Conservation (phyloP, 1,284 basidiomycete genomes). For the Salmacisia buchloeana region DNA sequence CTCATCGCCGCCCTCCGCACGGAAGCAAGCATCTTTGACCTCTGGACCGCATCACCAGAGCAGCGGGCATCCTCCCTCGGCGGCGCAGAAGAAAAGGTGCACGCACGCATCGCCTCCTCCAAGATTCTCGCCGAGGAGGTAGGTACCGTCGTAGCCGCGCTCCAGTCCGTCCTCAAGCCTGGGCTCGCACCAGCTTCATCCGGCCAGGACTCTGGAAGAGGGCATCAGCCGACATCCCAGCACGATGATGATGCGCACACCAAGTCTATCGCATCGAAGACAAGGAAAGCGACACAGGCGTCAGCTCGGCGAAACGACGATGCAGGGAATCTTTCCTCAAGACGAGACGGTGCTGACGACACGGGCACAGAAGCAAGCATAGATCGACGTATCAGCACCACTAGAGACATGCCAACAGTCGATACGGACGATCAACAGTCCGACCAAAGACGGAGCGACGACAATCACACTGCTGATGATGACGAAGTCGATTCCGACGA, state of each 20-base stretch:
- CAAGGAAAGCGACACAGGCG: constrained; percentile 4
- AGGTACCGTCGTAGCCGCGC: constrained; percentile 56
- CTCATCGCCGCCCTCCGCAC: neutral
- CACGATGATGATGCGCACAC: too few species aligned
- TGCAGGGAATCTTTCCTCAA: too few species aligned
- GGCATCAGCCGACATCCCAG: too few species aligned
- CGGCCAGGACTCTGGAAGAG: too few species aligned
- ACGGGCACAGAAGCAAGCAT: too few species aligned
- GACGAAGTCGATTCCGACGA: constrained; percentile 27
- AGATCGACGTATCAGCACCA: too few species aligned
- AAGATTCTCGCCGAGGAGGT: constrained; percentile 67
- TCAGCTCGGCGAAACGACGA: constrained; percentile 5
- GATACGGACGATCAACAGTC: constrained; percentile 32
- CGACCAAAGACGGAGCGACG: constrained; percentile 30
- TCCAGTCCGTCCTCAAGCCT: constrained; percentile 19
- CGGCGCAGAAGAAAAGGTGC: constrained; percentile 60
- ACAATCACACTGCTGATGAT: constrained; percentile 17
- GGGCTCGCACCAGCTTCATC: too few species aligned
- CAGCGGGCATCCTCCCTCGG: too few species aligned
- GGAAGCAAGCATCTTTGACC: neutral
- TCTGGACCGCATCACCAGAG: too few species aligned
- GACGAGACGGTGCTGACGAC: neutral
- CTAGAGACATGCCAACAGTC: too few species aligned
- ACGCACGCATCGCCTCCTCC: constrained; percentile 69
- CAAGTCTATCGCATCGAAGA: too few species aligned